These are phyloP conservation scores for Aspergillus haitiensis DNA, from an alignment of 495 filamentous ascomycete species.

Conservation along the genomic window DNA sequence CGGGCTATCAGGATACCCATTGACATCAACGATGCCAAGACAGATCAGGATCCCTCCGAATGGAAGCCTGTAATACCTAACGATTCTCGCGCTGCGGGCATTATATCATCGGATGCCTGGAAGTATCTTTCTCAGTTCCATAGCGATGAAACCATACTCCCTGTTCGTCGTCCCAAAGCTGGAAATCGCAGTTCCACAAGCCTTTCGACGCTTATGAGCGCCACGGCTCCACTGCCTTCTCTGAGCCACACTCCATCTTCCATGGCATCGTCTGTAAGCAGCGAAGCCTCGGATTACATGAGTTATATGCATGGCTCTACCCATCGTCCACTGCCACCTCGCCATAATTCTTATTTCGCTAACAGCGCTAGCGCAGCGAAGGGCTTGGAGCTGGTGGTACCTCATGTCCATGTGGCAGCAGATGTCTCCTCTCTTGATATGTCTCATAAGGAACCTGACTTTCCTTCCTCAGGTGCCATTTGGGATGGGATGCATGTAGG, in stretches of 20 bases:
- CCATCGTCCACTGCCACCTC: slow-evolving; percentile 44
- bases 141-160: slow-evolving; percentile 28
- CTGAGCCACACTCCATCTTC: slow-evolving; percentile 48
- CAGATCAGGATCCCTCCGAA: slow-evolving; percentile 58
- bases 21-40: slow-evolving; percentile 39
- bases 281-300: slow-evolving; percentile 43
- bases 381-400: slow-evolving; percentile 46
- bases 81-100: slow-evolving; percentile 20
- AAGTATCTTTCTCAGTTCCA: slow-evolving; percentile 53
- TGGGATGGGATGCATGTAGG: slow-evolving; percentile 29
- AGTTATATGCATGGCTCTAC: slow-evolving; percentile 33
- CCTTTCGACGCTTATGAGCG: slow-evolving; percentile 37
- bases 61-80: slow-evolving; percentile 55
- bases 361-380: slow-evolving; percentile 35
- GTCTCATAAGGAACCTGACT: slow-evolving; percentile 33
- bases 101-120: slow-evolving; percentile 49
- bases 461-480: slow-evolving; percentile 35
- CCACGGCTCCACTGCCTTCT: slow-evolving; percentile 30
- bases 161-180: slow-evolving; percentile 30
- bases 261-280: slow-evolving; percentile 44
- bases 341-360: slow-evolving; percentile 43
- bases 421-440: slow-evolving; percentile 23
- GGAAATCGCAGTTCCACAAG: slow-evolving; percentile 36
- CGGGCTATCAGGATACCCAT: slow-evolving; percentile 44
- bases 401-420: slow-evolving; percentile 30